phyloP scores from a whole-genome alignment of 129 eudicot species.

The Solidago caesia region DNA sequence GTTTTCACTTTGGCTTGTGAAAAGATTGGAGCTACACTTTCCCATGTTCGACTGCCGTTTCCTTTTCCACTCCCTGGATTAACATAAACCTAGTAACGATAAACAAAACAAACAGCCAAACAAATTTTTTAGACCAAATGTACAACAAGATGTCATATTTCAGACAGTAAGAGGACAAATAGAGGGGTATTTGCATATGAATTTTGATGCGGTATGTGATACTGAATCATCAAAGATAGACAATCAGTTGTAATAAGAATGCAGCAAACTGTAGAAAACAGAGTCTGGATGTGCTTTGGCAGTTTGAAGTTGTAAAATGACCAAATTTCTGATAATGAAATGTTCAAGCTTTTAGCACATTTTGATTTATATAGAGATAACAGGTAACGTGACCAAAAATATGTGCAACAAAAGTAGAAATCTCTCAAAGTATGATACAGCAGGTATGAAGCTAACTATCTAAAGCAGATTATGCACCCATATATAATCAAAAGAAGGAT shows the following conservation, averaged over 20 bases:
- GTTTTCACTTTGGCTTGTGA: conserved; percentile 78
- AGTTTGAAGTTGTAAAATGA: not conserved
- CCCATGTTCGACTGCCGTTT: conserved; percentile 79
- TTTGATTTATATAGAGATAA: not conserved
- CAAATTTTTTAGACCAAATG: not conserved
- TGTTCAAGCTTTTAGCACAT: not conserved
- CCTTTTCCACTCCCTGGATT: conserved; percentile 94
- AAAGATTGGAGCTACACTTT: conserved; percentile 74
- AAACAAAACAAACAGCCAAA: conserved; percentile 27
- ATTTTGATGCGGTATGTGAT: not conserved
- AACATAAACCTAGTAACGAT: conserved; percentile 75
- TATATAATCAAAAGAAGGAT: conserved; percentile 5
- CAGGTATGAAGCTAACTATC: not conserved
- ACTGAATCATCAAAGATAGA: not conserved
- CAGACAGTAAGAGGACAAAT: conserved; percentile 1
- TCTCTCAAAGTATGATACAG: not conserved
- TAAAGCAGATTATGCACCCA: not conserved
- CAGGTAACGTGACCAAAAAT: not conserved
- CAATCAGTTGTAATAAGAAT: too few relatives aligned
- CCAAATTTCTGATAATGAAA: not conserved
- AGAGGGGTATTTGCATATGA: not conserved
- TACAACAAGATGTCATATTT: conserved; percentile 13
- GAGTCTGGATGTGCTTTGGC: not conserved
- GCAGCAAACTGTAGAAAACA: not conserved
- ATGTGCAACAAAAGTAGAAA: not conserved